Percentiles rank a stretch among this genome's conserved stretches.
Evolutionary conservation across 345 rosid genomes (phyloP).

Genomic region (Carallia brachiata): DNA sequence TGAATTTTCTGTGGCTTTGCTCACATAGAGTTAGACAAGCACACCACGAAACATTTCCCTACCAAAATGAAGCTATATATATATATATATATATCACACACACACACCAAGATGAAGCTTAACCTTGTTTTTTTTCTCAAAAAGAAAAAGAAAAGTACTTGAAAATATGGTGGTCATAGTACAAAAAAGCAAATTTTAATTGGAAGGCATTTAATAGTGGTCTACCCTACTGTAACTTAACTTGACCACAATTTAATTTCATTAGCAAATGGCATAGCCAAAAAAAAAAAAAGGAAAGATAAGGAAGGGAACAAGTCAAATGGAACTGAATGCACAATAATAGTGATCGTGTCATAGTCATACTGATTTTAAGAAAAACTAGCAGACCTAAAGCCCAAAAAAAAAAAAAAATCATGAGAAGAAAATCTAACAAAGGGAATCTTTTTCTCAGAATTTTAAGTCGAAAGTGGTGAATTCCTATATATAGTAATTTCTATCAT

Average conservation of each 20-base stretch:
- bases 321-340: slow-evolving; percentile 18
- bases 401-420: background rate
- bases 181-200: too few species aligned
- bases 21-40: slow-evolving; percentile 11
- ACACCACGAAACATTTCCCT: background rate
- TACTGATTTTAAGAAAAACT: background rate
- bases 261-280: background rate
- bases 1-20: slow-evolving; percentile 56
- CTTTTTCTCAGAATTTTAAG: too few species aligned
- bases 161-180: too few species aligned
- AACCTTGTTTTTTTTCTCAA: too few species aligned
- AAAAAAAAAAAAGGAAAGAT: background rate
- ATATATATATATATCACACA: too few species aligned
- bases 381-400: background rate
- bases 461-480: too few species aligned
- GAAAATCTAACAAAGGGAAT: background rate
- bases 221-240: background rate
- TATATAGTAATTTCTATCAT: too few species aligned
- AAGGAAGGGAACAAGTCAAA: slow-evolving; percentile 9
- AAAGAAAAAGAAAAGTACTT: too few species aligned
- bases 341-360: background rate
- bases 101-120: too few species aligned
- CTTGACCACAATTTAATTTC: background rate
- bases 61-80: too few species aligned
- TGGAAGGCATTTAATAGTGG: too few species aligned